A percentile compares a stretch with the other conserved stretches of the same genome.
Conservation (phyloP, 345 rosid species). For the Moricandia arvensis region DNA sequence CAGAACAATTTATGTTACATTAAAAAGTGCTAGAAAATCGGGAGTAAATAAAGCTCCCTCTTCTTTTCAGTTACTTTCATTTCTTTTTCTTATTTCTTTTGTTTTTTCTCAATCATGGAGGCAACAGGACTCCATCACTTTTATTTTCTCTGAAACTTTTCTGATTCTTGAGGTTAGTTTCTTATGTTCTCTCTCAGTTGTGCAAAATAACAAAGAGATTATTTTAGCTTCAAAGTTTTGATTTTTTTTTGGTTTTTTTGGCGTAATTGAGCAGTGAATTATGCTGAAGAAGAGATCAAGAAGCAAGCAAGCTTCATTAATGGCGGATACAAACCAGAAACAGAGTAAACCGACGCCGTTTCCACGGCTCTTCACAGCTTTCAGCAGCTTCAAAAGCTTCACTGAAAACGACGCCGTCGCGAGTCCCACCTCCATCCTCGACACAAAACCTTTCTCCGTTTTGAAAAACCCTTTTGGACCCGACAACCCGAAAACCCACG, state of each 20-base stretch:
- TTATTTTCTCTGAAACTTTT: constrained; percentile 10
- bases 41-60: constrained; percentile 25
- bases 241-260: background rate
- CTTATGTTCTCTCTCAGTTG: background rate
- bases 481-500: constrained; percentile 42
- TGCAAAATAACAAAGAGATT: background rate
- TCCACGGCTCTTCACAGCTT: constrained; percentile 64
- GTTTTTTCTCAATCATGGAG: constrained; percentile 28
- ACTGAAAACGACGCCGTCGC: constrained; percentile 50
- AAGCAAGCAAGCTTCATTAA: constrained; percentile 41
- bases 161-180: constrained; percentile 10
- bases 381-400: constrained; percentile 49
- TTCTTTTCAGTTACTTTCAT: constrained; percentile 35
- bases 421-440: constrained; percentile 91
- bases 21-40: constrained; percentile 38
- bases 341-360: constrained; percentile 52
- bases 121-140: constrained; percentile 28
- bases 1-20: constrained; percentile 27
- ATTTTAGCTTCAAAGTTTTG: background rate
- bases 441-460: constrained; percentile 64
- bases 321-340: constrained; percentile 55
- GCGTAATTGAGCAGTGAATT: constrained; percentile 18
- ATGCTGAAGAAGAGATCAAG: constrained; percentile 48
- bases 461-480: constrained; percentile 64
- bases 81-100: background rate